Evolutionary conservation across 768 basidiomycete genomes (phyloP).

Genomic region (Phylloporus rhodoxanthus): DNA sequence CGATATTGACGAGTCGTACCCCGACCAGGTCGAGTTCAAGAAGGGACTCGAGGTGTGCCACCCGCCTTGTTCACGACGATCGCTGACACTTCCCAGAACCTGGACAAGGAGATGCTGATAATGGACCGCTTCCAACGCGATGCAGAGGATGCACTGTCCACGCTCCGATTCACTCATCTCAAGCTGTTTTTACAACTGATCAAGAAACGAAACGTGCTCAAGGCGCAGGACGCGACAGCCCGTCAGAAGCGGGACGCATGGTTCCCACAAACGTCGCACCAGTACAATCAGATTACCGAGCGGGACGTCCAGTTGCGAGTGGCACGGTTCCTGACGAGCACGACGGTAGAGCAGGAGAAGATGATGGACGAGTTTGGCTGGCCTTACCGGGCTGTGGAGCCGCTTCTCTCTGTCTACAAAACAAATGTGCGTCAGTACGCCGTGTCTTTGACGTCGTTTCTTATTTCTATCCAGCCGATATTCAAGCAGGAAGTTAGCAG

Average conservation of each 20-base stretch:
- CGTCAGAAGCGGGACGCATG: constrained; percentile 25
- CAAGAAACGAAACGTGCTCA: constrained; percentile 7
- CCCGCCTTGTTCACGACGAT: background rate
- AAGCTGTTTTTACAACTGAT: constrained; percentile 18
- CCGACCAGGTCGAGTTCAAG: constrained; percentile 23
- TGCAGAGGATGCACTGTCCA: constrained; percentile 26
- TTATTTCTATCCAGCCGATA: constrained; percentile 5
- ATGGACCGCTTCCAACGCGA: constrained; percentile 21
- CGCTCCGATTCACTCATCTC: constrained; percentile 29
- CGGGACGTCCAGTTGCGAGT: constrained; percentile 46
- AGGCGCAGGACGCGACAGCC: constrained; percentile 14
- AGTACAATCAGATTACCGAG: constrained; percentile 28
- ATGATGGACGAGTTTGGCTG: constrained; percentile 47
- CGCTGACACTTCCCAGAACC: constrained; percentile 10
- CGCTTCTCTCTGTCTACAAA: constrained; percentile 37
- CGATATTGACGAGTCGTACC: constrained; percentile 23
- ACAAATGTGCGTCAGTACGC: constrained; percentile 34
- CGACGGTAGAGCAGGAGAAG: constrained; percentile 35
- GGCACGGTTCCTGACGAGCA: constrained; percentile 39
- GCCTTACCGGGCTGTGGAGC: constrained; percentile 44
- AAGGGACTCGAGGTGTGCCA: constrained; percentile 19
- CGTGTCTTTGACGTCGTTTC: background rate
- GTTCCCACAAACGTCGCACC: constrained; percentile 26
- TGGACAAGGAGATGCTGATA: constrained; percentile 14
- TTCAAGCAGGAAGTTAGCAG: constrained; percentile 22